Evolutionary conservation across 805 yeast species (phyloP).

Genomic region (Zygotorulaspora florentina): DNA sequence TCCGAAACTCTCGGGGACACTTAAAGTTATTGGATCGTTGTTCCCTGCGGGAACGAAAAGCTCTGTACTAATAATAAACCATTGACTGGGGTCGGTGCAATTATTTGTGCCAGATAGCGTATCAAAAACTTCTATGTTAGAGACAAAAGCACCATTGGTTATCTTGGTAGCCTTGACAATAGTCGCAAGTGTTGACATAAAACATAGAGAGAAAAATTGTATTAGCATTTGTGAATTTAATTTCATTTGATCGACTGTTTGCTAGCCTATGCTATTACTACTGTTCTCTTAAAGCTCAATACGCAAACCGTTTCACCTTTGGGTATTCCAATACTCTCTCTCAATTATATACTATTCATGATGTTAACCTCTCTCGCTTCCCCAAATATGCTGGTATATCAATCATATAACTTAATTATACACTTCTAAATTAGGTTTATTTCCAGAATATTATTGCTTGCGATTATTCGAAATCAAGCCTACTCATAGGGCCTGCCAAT

Average conservation of each 20-base stretch:
- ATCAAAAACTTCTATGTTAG: constrained; percentile 24
- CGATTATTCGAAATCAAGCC: no score
- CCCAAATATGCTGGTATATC: no score
- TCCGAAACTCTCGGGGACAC: constrained; percentile 25
- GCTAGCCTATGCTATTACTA: no score
- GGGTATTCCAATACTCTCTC: background rate
- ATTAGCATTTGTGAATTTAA: background rate
- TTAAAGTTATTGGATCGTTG: constrained; percentile 18
- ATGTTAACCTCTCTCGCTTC: background rate
- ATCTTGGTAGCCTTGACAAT: constrained; percentile 9
- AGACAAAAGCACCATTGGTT: constrained; percentile 16
- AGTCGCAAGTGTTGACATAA: background rate
- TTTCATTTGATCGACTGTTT: background rate
- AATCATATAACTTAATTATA: no score
- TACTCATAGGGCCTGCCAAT: no score
- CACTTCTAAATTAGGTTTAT: no score
- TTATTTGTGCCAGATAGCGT: constrained; percentile 20
- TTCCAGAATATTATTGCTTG: no score
- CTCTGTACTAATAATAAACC: constrained; percentile 29
- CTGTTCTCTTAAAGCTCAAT: background rate
- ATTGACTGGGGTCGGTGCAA: constrained; percentile 27
- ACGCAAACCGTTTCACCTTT: background rate
- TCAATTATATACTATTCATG: background rate
- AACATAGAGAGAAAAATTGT: background rate
- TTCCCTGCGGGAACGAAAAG: constrained; percentile 23